phyloP scores from a whole-genome alignment of 352 stramenopile genomes.

The Globisporangium middletonii region DNA sequence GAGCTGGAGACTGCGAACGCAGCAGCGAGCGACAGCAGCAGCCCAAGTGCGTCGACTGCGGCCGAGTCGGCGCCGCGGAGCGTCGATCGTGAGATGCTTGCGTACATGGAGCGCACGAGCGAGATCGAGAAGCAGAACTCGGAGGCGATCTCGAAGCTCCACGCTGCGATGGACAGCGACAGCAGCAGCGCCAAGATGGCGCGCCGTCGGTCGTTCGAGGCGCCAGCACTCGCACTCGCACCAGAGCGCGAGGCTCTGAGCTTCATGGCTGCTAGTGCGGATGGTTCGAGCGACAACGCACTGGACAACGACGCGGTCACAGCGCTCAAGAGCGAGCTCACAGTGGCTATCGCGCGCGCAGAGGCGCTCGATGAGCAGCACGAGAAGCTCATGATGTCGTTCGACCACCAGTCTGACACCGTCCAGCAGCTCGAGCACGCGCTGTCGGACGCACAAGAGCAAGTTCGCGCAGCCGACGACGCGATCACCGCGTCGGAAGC shows the following conservation, averaged over 20 bases:
- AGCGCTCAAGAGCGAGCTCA: slow-evolving; percentile 8
- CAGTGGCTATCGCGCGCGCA: slow-evolving; percentile 2
- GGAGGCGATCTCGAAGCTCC: slow-evolving; percentile 9
- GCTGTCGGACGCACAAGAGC: slow-evolving; percentile 1
- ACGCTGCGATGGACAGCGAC: slow-evolving; percentile 6
- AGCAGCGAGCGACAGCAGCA: not conserved
- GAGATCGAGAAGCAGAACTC: slow-evolving; percentile 15
- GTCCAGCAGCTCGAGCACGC: slow-evolving; percentile 11
- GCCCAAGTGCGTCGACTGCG: not conserved
- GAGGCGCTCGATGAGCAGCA: slow-evolving; percentile 14
- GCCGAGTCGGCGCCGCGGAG: not conserved
- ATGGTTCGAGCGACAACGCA: too few species aligned
- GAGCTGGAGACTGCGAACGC: slow-evolving; percentile 10
- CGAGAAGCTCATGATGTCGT: slow-evolving; percentile 15
- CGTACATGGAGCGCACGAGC: slow-evolving; percentile 14
- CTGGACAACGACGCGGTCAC: not conserved
- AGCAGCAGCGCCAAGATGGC: not conserved
- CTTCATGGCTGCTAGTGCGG: too few species aligned
- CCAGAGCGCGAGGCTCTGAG: not conserved
- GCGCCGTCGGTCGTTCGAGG: not conserved
- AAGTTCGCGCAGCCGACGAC: not conserved
- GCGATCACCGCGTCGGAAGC: slow-evolving; percentile 7
- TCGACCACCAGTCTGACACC: slow-evolving; percentile 7
- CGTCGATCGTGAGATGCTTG: slow-evolving; percentile 9
- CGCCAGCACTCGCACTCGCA: not conserved